phyloP scores from a whole-genome alignment of 805 yeast species.

The Kodamaea jinghongensis region DNA sequence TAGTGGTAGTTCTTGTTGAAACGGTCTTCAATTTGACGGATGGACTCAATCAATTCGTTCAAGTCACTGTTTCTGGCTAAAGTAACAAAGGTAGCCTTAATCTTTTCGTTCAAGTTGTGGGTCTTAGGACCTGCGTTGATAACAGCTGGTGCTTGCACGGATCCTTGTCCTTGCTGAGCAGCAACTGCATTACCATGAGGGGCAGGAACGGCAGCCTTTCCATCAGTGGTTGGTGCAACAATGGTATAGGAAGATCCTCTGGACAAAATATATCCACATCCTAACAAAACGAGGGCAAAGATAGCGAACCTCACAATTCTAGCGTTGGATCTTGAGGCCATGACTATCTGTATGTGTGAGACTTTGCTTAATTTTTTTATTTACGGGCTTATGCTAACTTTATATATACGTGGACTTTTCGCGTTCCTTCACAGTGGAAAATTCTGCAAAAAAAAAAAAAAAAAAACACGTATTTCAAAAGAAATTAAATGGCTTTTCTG shows the following conservation, averaged over 20 bases:
- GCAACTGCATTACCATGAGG: slow-evolving; percentile 9
- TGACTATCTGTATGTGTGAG: too few species aligned
- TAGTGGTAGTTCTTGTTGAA: slow-evolving; percentile 79
- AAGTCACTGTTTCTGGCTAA: slow-evolving; percentile 77
- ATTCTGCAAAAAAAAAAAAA: too few species aligned
- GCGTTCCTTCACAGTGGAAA: too few species aligned
- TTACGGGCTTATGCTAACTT: too few species aligned
- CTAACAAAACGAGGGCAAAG: slow-evolving; percentile 43
- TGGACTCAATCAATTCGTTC: slow-evolving; percentile 57
- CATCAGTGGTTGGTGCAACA: slow-evolving; percentile 5
- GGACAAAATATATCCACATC: slow-evolving; percentile 48
- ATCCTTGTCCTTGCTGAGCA: too few species aligned
- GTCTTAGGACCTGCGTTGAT: slow-evolving; percentile 7
- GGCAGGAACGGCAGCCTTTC: slow-evolving; percentile 8
- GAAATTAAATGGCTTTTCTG: too few species aligned
- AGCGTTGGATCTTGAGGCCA: slow-evolving; percentile 40
- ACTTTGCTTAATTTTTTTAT: too few species aligned
- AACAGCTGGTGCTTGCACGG: slow-evolving; percentile 12
- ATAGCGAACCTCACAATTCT: slow-evolving; percentile 47
- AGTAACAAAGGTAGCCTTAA: slow-evolving; percentile 77
- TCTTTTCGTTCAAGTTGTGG: slow-evolving; percentile 28
- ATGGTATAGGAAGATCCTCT: slow-evolving; percentile 46
- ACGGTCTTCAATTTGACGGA: slow-evolving; percentile 81
- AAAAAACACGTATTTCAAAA: too few species aligned
- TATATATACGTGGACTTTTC: too few species aligned